Evolutionary conservation across 306 rosid genomes (phyloP), one percentile per base, ranked within the genome.

Genomic region (Gynostemma pentaphyllum): DNA sequence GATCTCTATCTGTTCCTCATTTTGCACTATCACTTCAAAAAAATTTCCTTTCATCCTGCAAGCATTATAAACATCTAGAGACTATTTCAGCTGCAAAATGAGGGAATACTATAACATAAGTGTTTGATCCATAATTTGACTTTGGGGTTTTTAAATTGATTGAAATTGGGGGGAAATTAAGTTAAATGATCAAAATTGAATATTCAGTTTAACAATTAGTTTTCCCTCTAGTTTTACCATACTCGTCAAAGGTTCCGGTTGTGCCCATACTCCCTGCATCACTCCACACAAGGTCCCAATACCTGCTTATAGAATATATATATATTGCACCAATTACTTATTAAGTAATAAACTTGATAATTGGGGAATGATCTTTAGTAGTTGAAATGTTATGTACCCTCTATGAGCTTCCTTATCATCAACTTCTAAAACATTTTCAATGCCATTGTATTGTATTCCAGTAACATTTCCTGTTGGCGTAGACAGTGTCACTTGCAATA

Each of bases 251-350:
- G 13, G 67, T 74, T 78, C 99, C 99, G 0, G 65, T 39, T 3
- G 65, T 60, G 19, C 65, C 65, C 52, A 78, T 76, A 80, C 60
- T 73, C 67, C 99, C 94, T 1, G 95, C 87, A 34, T 89, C 79
- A 73, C 84, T 84, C 99, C 99, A 88, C 42, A 92, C 87, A 68
- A 92, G 87, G 76, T 92, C 99, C 99, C 99, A 92, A 66, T 88
- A 92, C 94, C 99, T 92, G 62, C 48, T 21, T 59, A n/a, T n/a
- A n/a, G n/a, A n/a, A n/a, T n/a, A n/a, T n/a, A n/a, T 28, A 39
- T 54, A 54, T 54, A 36, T 4, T 29, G 15, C 1, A 16, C 15
- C 2, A 30, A 30, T 28, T 26, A 7, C 60, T 26, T 53, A 13
- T n/a, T n/a, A 16, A 1, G 41, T 54, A 30, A 30, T 16, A 5